Conservation (phyloP, 257 asterid genomes). For the Fraxinus excelsior region DNA sequence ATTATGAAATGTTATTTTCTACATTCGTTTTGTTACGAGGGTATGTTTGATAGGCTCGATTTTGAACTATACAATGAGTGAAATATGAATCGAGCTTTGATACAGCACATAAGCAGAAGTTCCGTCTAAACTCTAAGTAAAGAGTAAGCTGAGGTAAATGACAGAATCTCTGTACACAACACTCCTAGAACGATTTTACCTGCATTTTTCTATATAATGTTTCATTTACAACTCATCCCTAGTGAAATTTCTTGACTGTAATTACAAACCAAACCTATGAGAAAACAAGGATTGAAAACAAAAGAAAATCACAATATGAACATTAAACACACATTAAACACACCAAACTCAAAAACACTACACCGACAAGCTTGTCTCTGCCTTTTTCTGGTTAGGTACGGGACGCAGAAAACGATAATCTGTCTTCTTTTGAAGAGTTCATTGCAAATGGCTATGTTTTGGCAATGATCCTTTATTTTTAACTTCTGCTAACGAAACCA, state of each 20-base stretch:
- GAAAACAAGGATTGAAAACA: conserved; percentile 21
- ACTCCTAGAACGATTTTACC: not conserved
- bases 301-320: conserved; percentile 7
- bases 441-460: conserved; percentile 11
- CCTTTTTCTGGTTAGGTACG: conserved; percentile 19
- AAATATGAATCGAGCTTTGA: too few relatives aligned
- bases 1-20: too few relatives aligned
- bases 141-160: not conserved
- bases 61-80: too few relatives aligned
- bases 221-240: not conserved
- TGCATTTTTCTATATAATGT: not conserved
- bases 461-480: conserved; percentile 27
- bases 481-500: conserved; percentile 20
- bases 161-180: not conserved
- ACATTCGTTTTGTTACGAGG: not conserved
- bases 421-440: conserved; percentile 14
- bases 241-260: not conserved
- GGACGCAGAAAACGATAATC: conserved; percentile 7
- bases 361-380: conserved; percentile 14
- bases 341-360: conserved; percentile 19
- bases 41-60: too few relatives aligned
- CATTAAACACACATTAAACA: conserved; percentile 26
- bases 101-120: too few relatives aligned
- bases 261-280: conserved; percentile 40
- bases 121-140: too few relatives aligned